A percentile compares a stretch with the other conserved stretches of the same genome.
These are phyloP conservation scores for Exobasidium rhododendri DNA, from an alignment of 1,284 basidiomycete genomes.

Conservation along the genomic window DNA sequence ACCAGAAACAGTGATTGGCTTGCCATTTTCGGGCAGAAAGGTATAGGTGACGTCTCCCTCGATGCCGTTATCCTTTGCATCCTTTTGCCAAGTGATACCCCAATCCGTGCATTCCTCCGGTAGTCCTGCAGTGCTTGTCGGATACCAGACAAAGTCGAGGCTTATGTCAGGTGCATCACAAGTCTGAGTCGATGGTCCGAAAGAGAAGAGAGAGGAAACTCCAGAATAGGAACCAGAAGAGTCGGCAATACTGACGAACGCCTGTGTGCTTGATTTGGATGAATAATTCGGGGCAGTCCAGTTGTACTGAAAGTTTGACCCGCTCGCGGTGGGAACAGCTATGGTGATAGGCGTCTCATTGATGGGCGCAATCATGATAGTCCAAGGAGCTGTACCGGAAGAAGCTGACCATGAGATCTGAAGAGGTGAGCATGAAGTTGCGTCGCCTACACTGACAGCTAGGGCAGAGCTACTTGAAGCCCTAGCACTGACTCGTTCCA, in stretches of 20 bases:
- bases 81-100: constrained; percentile 16
- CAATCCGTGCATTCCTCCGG: constrained; percentile 14
- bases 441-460: not conserved
- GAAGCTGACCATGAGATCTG: constrained; percentile 17
- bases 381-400: constrained; percentile 17
- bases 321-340: not conserved
- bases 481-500: not conserved
- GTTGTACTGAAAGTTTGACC: constrained; percentile 8
- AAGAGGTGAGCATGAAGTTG: constrained; percentile 12
- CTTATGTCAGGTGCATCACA: constrained; percentile 1
- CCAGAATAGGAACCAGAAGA: constrained; percentile 4
- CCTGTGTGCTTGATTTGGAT: not conserved
- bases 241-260: constrained; percentile 11
- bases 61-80: constrained; percentile 10
- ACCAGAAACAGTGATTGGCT: constrained; percentile 5
- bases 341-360: constrained; percentile 14
- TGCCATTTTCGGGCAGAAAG: constrained; percentile 13
- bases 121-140: not conserved
- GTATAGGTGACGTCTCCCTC: constrained; percentile 10
- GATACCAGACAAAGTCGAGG: constrained; percentile 19
- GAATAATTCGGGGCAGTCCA: constrained; percentile 9
- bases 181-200: not conserved
- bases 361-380: constrained; percentile 12
- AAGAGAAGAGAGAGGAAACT: constrained; percentile 2
- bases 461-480: not conserved